phyloP scores from a whole-genome alignment of 129 eudicot genomes.

The Cynara cardunculus region DNA sequence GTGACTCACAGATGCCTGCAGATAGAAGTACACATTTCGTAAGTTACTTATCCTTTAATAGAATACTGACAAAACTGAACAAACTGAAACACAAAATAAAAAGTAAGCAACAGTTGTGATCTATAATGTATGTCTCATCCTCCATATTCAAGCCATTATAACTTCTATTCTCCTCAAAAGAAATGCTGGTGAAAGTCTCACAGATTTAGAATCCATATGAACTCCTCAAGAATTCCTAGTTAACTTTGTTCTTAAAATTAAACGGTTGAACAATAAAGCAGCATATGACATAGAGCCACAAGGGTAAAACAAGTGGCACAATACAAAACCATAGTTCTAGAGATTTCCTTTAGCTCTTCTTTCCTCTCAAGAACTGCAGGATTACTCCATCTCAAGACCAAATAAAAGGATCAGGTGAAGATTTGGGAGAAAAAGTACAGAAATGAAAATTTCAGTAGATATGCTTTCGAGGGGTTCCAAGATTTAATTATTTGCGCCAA shows the following conservation, averaged over 20 bases:
- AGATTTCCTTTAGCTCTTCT: too few relatives aligned
- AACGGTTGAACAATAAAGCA: background rate
- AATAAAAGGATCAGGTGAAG: too few relatives aligned
- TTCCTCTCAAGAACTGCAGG: too few relatives aligned
- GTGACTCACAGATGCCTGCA: conserved; percentile 49
- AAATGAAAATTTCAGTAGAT: background rate
- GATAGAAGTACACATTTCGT: conserved; percentile 2
- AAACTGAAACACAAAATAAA: background rate
- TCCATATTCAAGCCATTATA: background rate
- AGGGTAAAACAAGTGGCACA: background rate
- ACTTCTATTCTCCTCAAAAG: background rate
- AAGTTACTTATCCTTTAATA: background rate
- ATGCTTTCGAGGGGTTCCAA: background rate
- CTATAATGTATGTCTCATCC: background rate
- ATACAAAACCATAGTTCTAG: too few relatives aligned
- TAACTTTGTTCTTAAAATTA: background rate
- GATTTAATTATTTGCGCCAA: background rate
- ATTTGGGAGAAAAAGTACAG: too few relatives aligned
- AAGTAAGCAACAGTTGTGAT: background rate
- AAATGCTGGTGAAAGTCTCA: background rate
- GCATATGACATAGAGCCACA: background rate
- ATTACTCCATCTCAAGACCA: too few relatives aligned
- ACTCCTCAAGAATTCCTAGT: background rate
- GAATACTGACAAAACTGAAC: background rate
- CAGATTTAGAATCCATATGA: background rate